Evolutionary conservation across 1,284 basidiomycete genomes (phyloP).

Genomic region (Cryptococcus deneoformans): DNA sequence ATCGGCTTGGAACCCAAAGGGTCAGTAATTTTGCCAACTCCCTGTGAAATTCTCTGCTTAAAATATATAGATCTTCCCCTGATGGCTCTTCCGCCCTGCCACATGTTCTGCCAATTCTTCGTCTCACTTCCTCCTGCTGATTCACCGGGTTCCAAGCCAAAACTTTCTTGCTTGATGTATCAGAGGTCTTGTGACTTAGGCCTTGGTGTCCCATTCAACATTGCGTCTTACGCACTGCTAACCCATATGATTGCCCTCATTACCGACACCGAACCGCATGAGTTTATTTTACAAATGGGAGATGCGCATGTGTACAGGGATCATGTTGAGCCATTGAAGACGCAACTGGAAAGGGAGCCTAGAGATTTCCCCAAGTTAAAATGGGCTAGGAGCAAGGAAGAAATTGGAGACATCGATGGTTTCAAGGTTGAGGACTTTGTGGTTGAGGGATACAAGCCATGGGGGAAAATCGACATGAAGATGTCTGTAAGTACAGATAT

Average conservation of each 20-base stretch:
- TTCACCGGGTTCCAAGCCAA: slow-evolving; percentile 56
- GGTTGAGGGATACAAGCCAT: slow-evolving; percentile 81
- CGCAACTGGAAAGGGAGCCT: slow-evolving; percentile 77
- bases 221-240: slow-evolving; percentile 93
- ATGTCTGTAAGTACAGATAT: slow-evolving; percentile 71
- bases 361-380: slow-evolving; percentile 76
- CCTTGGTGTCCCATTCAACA: slow-evolving; percentile 97
- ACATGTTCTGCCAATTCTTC: slow-evolving; percentile 99
- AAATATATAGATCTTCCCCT: slow-evolving; percentile 67
- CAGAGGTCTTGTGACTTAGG: slow-evolving; percentile 97
- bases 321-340: slow-evolving; percentile 80
- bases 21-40: slow-evolving; percentile 52
- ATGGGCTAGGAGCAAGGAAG: slow-evolving; percentile 63
- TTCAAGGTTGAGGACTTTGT: slow-evolving; percentile 79
- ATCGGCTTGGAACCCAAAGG: slow-evolving; percentile 96
- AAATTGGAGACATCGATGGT: slow-evolving; percentile 66
- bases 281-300: slow-evolving; percentile 89
- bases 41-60: not conserved
- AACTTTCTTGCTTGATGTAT: slow-evolving; percentile 93
- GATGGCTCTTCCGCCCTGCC: slow-evolving; percentile 98
- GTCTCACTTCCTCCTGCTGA: slow-evolving; percentile 68
- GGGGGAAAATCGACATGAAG: slow-evolving; percentile 90
- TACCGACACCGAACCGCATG: slow-evolving; percentile 79
- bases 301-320: slow-evolving; percentile 96
- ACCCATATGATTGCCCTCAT: slow-evolving; percentile 96